phyloP scores from a whole-genome alignment of 768 basidiomycete genomes.

The Dioszegia aurantiaca region DNA sequence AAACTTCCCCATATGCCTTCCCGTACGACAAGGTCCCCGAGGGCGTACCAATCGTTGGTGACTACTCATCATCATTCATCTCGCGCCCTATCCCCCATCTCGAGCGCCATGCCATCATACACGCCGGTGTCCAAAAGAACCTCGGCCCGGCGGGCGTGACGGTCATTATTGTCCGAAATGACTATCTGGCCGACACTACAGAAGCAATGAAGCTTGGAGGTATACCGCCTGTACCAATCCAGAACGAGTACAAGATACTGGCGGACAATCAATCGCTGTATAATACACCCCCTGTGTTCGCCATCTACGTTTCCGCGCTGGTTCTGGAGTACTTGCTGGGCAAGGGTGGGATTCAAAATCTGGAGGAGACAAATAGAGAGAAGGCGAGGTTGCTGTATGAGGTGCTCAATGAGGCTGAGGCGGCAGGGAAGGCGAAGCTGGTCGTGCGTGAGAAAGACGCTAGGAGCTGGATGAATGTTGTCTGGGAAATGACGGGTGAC shows the following conservation, averaged over 20 bases:
- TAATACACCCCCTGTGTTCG: constrained; percentile 88
- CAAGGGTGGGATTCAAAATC: constrained; percentile 66
- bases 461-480: constrained; percentile 94
- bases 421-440: constrained; percentile 64
- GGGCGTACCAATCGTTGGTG: constrained; percentile 75
- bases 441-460: constrained; percentile 69
- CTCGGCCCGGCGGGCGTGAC: constrained; percentile 90
- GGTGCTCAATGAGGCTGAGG: constrained; percentile 68
- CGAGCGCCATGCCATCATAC: constrained; percentile 87
- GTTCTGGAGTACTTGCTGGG: constrained; percentile 69
- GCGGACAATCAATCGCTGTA: constrained; percentile 73
- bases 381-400: constrained; percentile 78
- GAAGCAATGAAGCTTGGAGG: constrained; percentile 67
- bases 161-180: constrained; percentile 88
- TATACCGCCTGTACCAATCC: constrained; percentile 70
- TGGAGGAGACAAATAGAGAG: constrained; percentile 63
- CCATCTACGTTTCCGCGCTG: constrained; percentile 84
- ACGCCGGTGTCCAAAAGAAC: constrained; percentile 97
- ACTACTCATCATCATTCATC: constrained; percentile 97
- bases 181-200: constrained; percentile 86
- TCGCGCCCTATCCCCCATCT: constrained; percentile 84
- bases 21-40: constrained; percentile 72
- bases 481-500: constrained; percentile 71
- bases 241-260: constrained; percentile 77
- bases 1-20: constrained; percentile 62